phyloP scores from a whole-genome alignment of 1,284 basidiomycete genomes.

The Pulchroboletus neoregius region DNA sequence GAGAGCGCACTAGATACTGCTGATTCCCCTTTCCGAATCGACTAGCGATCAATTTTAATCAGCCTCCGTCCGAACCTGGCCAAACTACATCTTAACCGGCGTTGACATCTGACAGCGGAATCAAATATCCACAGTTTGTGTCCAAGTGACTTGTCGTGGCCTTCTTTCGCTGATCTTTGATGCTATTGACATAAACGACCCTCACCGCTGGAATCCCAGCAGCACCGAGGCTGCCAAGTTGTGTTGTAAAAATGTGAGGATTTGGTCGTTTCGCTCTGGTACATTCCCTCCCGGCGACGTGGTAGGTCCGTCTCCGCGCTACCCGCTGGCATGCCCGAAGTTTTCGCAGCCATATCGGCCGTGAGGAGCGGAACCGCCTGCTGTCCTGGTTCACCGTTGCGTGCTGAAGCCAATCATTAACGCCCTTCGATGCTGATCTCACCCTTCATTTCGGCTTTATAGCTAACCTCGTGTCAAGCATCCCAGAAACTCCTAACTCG shows the following conservation, averaged over 20 bases:
- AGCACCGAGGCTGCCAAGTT: constrained; percentile 4
- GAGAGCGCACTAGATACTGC: neutral
- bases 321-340: constrained; percentile 7
- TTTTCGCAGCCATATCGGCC: constrained; percentile 20
- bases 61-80: constrained; percentile 12
- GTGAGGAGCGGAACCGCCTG: constrained; percentile 29
- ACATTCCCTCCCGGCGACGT: neutral
- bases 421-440: constrained; percentile 33
- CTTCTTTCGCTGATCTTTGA: constrained; percentile 23
- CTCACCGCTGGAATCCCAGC: constrained; percentile 12
- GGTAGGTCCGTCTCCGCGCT: constrained; percentile 10
- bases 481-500: constrained; percentile 31
- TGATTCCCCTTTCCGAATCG: constrained; percentile 2
- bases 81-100: constrained; percentile 10
- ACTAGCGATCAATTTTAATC: constrained; percentile 21
- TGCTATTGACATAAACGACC: constrained; percentile 21
- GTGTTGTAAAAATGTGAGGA: constrained; percentile 27
- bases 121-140: constrained; percentile 24
- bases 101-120: constrained; percentile 31
- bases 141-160: constrained; percentile 7
- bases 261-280: constrained; percentile 13
- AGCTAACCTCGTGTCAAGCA: constrained; percentile 35
- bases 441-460: constrained; percentile 37
- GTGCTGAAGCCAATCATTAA: constrained; percentile 35
- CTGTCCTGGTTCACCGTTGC: constrained; percentile 27